Base-by-base conservation (phyloP, 1,284 basidiomycete genomes). In the Pseudozyma flocculosa region DNA sequence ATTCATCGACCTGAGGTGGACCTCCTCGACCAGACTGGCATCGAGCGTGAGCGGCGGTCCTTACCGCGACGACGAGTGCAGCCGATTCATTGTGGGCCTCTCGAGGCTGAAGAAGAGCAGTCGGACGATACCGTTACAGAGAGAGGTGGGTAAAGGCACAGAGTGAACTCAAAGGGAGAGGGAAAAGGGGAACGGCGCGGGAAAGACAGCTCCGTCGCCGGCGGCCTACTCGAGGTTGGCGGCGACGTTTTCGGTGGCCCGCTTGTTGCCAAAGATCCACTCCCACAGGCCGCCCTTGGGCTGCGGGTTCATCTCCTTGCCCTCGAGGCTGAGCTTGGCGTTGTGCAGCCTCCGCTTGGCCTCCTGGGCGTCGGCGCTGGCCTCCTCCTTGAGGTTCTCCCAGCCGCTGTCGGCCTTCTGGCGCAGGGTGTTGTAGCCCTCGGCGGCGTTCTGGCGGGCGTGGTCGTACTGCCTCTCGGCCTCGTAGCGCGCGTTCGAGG, bases 181-280 rank as follows among this genome's bases (percentile, higher is more conserved):
- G n/a, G n/a, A n/a, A 29, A 11, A 11, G 26, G 26, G 26, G 7
- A 29, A 29, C 5, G 26, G 15, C 36, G 36, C 36, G 36, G 36
- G 36, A 37, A 19, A 14, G 36, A 14, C 7, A 19, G 36, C 7
- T 4, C 7, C 17, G 36, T 15, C 17, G 5, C 5, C 5, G 36
- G 4, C 17, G 15, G 30, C 43, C 11, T 36, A 62, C 48, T 64
- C 61, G 26, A 60, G 42, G 50, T 59, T 64, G 15, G 61, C 42
- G 38, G 56, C 56, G 2, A 64, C 61, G 50, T 56, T 60, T 37
- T 64, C 61, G 11, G 56, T 64, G 5, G 61, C 56, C 44, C 45
- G 32, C 1, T 22, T 47, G 43, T 65, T 56, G n/a, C 62, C 62
- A 45, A 61, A 56, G 57, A 65, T 60, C 54, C 54, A 60, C 45